Conservation (phyloP, 2,329 filamentous ascomycete genomes). For the Dactylellina haptotyla region DNA sequence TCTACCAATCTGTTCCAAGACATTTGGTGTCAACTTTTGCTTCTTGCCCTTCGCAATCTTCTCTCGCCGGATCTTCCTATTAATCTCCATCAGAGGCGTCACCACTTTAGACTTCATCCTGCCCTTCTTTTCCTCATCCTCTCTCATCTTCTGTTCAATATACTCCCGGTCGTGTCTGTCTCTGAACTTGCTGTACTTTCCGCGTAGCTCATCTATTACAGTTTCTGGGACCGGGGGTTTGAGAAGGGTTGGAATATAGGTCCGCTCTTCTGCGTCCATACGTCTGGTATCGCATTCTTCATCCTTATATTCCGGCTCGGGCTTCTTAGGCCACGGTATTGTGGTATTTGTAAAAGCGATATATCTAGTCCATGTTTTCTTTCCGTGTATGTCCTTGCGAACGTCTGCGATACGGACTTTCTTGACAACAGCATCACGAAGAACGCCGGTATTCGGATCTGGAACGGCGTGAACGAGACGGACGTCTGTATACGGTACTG, state of each 20-base stretch:
- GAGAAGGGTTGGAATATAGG: conserved; percentile 81
- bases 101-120: conserved; percentile 60
- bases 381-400: conserved; percentile 66
- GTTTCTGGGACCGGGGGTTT: conserved; percentile 78
- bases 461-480: conserved; percentile 82
- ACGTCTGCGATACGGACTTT: conserved; percentile 70
- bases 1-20: conserved; percentile 72
- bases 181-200: conserved; percentile 82
- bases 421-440: conserved; percentile 80
- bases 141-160: conserved; percentile 71
- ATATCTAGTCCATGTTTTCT: conserved; percentile 67
- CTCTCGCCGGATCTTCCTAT: conserved; percentile 67
- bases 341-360: conserved; percentile 73
- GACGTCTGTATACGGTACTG: conserved; percentile 75
- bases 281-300: conserved; percentile 76
- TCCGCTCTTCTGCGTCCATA: conserved; percentile 76
- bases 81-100: conserved; percentile 71
- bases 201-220: conserved; percentile 87
- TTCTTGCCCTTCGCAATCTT: conserved; percentile 69
- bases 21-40: conserved; percentile 67
- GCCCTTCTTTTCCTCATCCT: conserved; percentile 65
- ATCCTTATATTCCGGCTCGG: conserved; percentile 67
- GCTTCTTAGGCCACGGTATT: conserved; percentile 78
- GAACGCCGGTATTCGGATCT: conserved; percentile 72
- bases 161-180: conserved; percentile 82